Evolutionary conservation across 106 monocot species (phyloP).

Genomic region (Gastrodia elata): DNA sequence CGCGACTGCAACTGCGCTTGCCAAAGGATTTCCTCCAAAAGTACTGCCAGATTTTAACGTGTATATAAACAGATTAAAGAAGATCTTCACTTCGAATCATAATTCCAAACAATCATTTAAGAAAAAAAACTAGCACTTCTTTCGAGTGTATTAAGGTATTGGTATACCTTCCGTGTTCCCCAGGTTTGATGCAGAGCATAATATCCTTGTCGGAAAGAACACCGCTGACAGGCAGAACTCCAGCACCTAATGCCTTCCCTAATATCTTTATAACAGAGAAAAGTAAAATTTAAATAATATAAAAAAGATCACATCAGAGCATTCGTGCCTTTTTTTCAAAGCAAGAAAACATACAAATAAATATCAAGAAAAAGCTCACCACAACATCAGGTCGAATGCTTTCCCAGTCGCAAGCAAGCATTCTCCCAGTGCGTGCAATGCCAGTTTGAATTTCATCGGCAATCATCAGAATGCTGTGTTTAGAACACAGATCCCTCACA

Average conservation of each 20-base stretch:
- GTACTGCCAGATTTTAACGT: slow-evolving; percentile 36
- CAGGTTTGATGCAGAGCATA: slow-evolving; percentile 92
- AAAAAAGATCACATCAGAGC: no score
- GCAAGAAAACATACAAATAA: background rate
- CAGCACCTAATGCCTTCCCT: slow-evolving; percentile 97
- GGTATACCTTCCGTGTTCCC: slow-evolving; percentile 92
- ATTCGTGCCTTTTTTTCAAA: background rate
- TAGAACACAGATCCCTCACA: slow-evolving; percentile 73
- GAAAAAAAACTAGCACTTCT: no score
- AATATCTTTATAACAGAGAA: slow-evolving; percentile 47
- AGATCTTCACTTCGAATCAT: no score
- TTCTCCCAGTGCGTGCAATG: slow-evolving; percentile 79
- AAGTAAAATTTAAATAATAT: background rate
- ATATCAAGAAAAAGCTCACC: slow-evolving; percentile 35
- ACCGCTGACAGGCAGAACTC: slow-evolving; percentile 92
- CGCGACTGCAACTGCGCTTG: slow-evolving; percentile 86
- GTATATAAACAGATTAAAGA: no score
- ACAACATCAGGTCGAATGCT: slow-evolving; percentile 83
- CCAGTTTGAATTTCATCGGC: slow-evolving; percentile 99
- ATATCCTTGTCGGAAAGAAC: slow-evolving; percentile 93
- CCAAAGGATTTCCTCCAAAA: slow-evolving; percentile 95
- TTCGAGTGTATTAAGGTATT: background rate
- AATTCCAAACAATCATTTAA: no score
- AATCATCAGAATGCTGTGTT: slow-evolving; percentile 80
- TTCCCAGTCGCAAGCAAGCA: slow-evolving; percentile 96